A percentile compares a stretch with the other conserved stretches of the same genome.
Conservation (phyloP, 345 rosid species). For the Dipteronia sinensis region DNA sequence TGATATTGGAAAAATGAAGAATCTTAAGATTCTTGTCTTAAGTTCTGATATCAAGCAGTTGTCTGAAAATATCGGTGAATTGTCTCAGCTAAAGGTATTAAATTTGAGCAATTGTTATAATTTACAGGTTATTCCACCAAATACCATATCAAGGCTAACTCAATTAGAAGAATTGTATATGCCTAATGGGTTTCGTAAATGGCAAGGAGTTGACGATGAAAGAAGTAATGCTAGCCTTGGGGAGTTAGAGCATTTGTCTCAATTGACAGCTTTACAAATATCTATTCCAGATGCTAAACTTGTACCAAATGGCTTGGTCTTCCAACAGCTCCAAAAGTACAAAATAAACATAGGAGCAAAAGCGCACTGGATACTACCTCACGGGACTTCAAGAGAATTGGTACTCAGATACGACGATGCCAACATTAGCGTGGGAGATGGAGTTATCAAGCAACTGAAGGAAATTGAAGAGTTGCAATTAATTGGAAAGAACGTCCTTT, state of each 20-base stretch:
- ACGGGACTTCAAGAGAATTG: background rate
- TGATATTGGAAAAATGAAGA: slow-evolving; percentile 14
- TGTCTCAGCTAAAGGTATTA: slow-evolving; percentile 14
- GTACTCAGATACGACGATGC: background rate
- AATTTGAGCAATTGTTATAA: slow-evolving; percentile 6
- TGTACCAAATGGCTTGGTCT: too few relatives aligned
- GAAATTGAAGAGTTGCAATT: too few relatives aligned
- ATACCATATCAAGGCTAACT: slow-evolving; percentile 11
- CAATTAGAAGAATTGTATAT: slow-evolving; percentile 33
- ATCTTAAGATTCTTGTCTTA: slow-evolving; percentile 23
- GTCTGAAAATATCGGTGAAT: slow-evolving; percentile 25
- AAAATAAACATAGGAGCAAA: background rate
- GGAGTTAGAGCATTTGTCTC: slow-evolving; percentile 17
- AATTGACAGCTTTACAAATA: too few relatives aligned
- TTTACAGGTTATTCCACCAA: slow-evolving; percentile 13
- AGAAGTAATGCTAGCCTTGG: too few relatives aligned
- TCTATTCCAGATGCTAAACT: too few relatives aligned
- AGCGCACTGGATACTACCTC: too few relatives aligned
- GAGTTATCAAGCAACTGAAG: background rate
- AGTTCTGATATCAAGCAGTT: background rate
- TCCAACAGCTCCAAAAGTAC: background rate
- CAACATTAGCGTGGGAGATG: background rate
- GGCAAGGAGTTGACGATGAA: slow-evolving; percentile 15
- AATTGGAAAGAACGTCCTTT: too few relatives aligned
- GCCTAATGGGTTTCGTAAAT: slow-evolving; percentile 2